Conservation (phyloP, 345 rosid genomes). For the Conringia planisiliqua region DNA sequence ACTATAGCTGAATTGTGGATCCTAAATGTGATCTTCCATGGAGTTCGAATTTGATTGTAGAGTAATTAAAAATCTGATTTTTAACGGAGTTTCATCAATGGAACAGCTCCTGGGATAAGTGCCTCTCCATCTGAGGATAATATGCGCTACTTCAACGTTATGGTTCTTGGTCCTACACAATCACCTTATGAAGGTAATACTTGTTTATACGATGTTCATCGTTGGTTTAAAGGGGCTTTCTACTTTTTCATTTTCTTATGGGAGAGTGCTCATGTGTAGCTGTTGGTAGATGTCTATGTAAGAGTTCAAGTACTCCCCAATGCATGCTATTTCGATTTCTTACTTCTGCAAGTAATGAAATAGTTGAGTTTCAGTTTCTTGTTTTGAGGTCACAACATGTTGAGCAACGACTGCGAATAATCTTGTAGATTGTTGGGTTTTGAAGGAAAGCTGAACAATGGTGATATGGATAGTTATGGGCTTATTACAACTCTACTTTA, state of each 20-base stretch:
- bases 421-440: not conserved
- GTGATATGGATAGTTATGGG: not conserved
- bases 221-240: not conserved
- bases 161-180: constrained; percentile 96
- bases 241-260: not conserved
- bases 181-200: constrained; percentile 91
- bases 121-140: constrained; percentile 97
- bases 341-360: not conserved
- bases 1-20: not conserved
- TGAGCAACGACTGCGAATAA: not conserved
- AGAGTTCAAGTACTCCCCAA: not conserved
- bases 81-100: constrained; percentile 5
- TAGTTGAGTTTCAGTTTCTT: not conserved
- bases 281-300: not conserved
- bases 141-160: constrained; percentile 93
- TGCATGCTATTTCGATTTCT: not conserved
- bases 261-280: not conserved
- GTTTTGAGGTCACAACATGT: not conserved
- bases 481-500: not conserved
- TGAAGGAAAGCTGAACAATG: not conserved
- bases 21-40: constrained; percentile 3
- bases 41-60: constrained; percentile 14
- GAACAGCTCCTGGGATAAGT: constrained; percentile 91
- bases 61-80: not conserved
- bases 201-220: not conserved